Base-by-base conservation (phyloP, 768 basidiomycete genomes). In the Porphyrellus cyaneotinctus region DNA sequence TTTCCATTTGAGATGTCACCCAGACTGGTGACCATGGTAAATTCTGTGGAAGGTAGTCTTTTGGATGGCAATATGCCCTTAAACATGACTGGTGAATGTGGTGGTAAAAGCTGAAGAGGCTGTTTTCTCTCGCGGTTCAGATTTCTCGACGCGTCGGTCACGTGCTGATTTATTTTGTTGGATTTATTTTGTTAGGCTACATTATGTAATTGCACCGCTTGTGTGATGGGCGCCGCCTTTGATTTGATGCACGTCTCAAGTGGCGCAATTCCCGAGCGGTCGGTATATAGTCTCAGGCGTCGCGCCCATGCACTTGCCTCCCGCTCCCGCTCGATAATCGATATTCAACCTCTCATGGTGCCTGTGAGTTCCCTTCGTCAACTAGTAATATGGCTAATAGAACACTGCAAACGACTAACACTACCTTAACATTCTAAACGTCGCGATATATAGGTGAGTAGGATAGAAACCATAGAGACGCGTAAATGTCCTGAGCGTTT, bases 51-150 rank as follows among this genome's bases (percentile, higher is more conserved):
- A 23, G 83, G 73, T 47, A 83, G 64, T 62, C 88, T 78, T 70
- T 85, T 83, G 11, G 83, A 78, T 2, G 86, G 84, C 32, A 91
- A 73, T 49, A 91, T 88, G 61, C 81, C 79, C 72, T 88, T 90
- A 76, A 91, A 91, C 89, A 91, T 91, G 54, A 15, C 32, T 57
- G 35, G 37, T 11, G 36, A 49, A 1, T 4, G 45, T 54, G 23
- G 55, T 58, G 11, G 53, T 43, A 31, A 39, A 33, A 51, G 14
- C 0, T 42, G 46, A 49, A 51, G 13, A 51, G 36, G 37, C 30
- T 17, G 54, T 51, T 51, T 23, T 18, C 49, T 32, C 17, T 43
- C 69, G 52, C 70, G 68, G 68, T 70, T 70, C 57, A 54, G 56
- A 51, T 66, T 28, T 61, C 31, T 50, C 28, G 64, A 60, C 68